A percentile compares a stretch with the other conserved stretches of the same genome.
These are phyloP conservation scores for Trichoderma breve DNA, from an alignment of 2,329 filamentous ascomycete genomes.

Conservation along the genomic window DNA sequence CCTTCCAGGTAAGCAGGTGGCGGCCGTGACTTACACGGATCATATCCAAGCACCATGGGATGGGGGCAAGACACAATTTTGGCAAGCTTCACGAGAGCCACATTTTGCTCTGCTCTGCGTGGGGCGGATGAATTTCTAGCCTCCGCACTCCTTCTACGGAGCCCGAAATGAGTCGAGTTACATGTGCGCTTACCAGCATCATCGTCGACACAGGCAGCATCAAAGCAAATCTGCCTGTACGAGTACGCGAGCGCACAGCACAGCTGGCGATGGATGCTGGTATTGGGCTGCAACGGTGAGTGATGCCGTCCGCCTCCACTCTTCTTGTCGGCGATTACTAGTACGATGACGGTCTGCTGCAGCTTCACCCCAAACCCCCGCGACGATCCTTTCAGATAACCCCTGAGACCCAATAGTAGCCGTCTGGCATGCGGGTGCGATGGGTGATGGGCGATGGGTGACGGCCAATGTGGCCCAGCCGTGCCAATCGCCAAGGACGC, in stretches of 20 bases:
- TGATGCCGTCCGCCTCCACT: constrained; percentile 7
- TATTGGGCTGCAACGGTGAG: constrained; percentile 14
- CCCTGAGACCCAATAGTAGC: constrained; percentile 12
- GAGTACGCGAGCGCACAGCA: background rate
- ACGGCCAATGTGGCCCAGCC: background rate
- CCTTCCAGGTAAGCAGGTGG: background rate
- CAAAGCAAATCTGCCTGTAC: background rate
- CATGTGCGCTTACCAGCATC: constrained; percentile 8
- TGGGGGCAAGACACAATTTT: background rate
- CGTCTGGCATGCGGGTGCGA: background rate
- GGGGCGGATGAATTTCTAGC: constrained; percentile 11
- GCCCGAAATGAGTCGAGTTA: constrained; percentile 3
- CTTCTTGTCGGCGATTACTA: background rate
- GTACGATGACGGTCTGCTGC: constrained; percentile 15
- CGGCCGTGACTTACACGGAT: constrained; percentile 1
- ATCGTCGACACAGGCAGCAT: background rate
- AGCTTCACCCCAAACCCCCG: constrained; percentile 14
- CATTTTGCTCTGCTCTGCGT: background rate
- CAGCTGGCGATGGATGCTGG: background rate
- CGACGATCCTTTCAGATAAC: constrained; percentile 16
- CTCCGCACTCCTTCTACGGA: constrained; percentile 1
- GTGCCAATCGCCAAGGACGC: constrained; percentile 1
- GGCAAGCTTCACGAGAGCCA: background rate
- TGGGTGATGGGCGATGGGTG: background rate
- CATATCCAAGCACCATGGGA: background rate